Conservation (phyloP, 331 rosid species). For the Cydonia oblonga region DNA sequence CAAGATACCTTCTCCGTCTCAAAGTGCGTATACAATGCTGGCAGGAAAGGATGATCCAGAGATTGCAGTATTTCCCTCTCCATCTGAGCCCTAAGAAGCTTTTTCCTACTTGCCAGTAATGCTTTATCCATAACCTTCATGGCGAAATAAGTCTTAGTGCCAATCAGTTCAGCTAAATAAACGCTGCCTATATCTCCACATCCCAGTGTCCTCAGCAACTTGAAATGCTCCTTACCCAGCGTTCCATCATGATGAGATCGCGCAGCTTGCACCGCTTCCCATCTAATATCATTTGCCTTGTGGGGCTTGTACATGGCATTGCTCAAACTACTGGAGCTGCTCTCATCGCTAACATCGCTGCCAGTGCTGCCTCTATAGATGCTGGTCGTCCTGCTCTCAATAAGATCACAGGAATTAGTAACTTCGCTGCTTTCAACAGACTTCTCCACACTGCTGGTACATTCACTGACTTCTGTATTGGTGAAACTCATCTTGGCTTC, state of each 20-base stretch:
- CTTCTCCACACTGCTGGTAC: constrained; percentile 57
- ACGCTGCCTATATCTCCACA: constrained; percentile 92
- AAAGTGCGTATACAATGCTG: constrained; percentile 71
- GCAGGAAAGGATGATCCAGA: constrained; percentile 93
- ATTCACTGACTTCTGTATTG: constrained; percentile 63
- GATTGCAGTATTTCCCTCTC: constrained; percentile 90
- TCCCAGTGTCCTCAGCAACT: constrained; percentile 66
- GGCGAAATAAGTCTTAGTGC: constrained; percentile 74
- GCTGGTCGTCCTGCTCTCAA: constrained; percentile 76
- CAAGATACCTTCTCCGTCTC: constrained; percentile 78
- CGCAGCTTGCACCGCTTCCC: constrained; percentile 86
- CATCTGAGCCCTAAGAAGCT: constrained; percentile 78
- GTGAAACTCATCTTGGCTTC: constrained; percentile 83
- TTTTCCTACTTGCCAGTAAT: constrained; percentile 66
- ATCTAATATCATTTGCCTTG: constrained; percentile 71
- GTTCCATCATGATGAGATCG: constrained; percentile 57
- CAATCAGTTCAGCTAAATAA: constrained; percentile 69
- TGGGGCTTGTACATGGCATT: constrained; percentile 76
- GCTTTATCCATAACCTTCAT: constrained; percentile 94
- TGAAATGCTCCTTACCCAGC: constrained; percentile 71
- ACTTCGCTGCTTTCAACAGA: constrained; percentile 57
- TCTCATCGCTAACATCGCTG: constrained; percentile 81
- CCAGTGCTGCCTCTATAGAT: constrained; percentile 81
- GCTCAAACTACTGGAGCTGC: constrained; percentile 75
- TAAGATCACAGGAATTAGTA: constrained; percentile 48